Evolutionary conservation across 2,329 filamentous ascomycete genomes (phyloP).

Genomic region (Colletotrichum caudatum): DNA sequence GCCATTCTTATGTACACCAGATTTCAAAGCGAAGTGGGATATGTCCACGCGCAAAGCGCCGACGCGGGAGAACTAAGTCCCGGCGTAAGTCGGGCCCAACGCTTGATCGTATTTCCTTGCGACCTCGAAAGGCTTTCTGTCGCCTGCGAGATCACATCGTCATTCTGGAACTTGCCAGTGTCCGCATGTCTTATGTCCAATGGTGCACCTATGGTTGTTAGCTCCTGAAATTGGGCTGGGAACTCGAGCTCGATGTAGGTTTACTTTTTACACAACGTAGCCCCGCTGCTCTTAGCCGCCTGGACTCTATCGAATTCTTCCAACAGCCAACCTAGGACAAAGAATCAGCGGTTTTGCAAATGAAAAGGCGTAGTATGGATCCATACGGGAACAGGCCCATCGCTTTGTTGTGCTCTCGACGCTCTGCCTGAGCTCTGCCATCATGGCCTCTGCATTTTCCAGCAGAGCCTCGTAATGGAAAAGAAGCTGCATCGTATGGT

Average conservation of each 20-base stretch:
- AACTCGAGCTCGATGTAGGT: neutral
- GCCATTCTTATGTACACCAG: neutral
- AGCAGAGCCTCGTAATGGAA: constrained; percentile 51
- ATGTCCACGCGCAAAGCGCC: neutral
- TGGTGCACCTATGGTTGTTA: constrained; percentile 30
- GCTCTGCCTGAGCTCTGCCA: constrained; percentile 51
- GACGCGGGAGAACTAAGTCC: neutral
- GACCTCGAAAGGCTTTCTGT: neutral
- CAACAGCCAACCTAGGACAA: constrained; percentile 15
- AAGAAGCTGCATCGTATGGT: constrained; percentile 51
- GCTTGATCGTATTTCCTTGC: neutral
- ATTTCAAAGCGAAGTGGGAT: neutral
- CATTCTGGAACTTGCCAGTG: constrained; percentile 35
- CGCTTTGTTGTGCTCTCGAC: constrained; percentile 52
- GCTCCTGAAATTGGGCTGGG: neutral
- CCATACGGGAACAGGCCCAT: constrained; percentile 51
- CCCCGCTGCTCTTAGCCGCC: constrained; percentile 26
- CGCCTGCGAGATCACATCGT: neutral
- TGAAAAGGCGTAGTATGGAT: neutral
- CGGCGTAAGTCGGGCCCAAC: too few species aligned
- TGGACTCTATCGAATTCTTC: constrained; percentile 37
- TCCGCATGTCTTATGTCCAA: constrained; percentile 33
- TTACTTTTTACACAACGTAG: constrained; percentile 35
- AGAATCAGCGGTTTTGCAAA: neutral
- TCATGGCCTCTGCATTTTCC: constrained; percentile 48